phyloP scores from a whole-genome alignment of 116 monocot species.

The Iris pallida region DNA sequence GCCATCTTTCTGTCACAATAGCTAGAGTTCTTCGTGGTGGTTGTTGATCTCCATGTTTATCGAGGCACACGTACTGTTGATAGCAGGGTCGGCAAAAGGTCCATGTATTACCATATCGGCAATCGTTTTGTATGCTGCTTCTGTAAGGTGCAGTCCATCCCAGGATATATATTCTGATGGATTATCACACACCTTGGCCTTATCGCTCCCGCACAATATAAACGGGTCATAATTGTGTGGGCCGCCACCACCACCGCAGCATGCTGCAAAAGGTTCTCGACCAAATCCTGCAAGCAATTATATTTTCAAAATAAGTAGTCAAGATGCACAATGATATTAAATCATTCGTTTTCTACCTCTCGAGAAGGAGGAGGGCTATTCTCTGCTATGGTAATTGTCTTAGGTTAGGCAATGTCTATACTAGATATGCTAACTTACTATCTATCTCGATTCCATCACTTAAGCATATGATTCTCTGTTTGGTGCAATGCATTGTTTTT shows the following conservation, averaged over 20 bases:
- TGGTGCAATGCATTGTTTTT: too few relatives aligned
- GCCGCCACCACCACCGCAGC: conserved; percentile 47
- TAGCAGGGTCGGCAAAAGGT: conserved; percentile 1
- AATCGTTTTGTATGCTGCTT: conserved; percentile 5
- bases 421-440: too few relatives aligned
- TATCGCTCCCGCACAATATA: conserved; percentile 19
- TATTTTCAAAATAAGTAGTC: neutral
- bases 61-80: neutral
- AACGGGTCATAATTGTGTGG: conserved; percentile 27
- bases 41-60: neutral
- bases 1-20: too few relatives aligned
- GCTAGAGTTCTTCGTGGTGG: too few relatives aligned
- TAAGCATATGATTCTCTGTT: too few relatives aligned
- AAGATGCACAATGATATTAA: neutral
- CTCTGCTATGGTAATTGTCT: too few relatives aligned
- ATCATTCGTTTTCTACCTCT: neutral
- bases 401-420: too few relatives aligned
- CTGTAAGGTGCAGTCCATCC: conserved; percentile 14
- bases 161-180: conserved; percentile 5
- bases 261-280: conserved; percentile 8
- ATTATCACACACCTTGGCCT: neutral
- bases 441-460: too few relatives aligned
- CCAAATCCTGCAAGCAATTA: conserved; percentile 17
- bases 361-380: too few relatives aligned
- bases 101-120: neutral